Evolutionary conservation across 2,329 filamentous ascomycete species (phyloP).

Genomic region (Diaporthe citri): DNA sequence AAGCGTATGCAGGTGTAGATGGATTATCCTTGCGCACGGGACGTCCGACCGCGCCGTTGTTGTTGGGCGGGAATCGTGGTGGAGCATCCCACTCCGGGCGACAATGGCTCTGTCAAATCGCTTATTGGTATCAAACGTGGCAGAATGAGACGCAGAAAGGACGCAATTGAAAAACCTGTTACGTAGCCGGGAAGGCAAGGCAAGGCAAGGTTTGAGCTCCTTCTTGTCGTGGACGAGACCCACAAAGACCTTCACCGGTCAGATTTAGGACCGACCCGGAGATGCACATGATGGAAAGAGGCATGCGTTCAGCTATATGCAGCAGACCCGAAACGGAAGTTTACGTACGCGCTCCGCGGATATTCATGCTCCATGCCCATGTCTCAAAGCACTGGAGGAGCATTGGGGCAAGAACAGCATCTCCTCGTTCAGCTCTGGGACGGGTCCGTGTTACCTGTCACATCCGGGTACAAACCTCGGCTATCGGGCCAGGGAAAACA

Average conservation of each 20-base stretch:
- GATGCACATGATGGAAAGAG: not conserved
- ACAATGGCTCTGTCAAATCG: not conserved
- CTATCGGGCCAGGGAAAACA: not conserved
- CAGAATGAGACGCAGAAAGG: not conserved
- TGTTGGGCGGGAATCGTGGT: not conserved
- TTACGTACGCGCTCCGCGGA: not conserved
- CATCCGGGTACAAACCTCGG: not conserved
- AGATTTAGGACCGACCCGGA: not conserved
- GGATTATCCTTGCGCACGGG: not conserved
- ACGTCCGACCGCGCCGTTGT: not conserved
- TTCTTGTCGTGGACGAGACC: not conserved
- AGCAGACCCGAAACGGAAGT: conserved; percentile 16
- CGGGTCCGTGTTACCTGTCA: conserved; percentile 6
- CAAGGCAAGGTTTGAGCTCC: not conserved
- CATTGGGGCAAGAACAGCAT: not conserved
- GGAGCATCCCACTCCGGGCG: not conserved
- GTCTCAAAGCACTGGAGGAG: not conserved
- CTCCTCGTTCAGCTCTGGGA: not conserved
- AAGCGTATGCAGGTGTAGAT: not conserved
- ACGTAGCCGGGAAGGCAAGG: not conserved
- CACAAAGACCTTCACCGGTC: not conserved
- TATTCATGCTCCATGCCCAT: too few relatives aligned
- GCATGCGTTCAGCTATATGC: conserved; percentile 4
- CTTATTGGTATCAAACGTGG: too few relatives aligned
- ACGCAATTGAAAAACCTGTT: not conserved